Evolutionary conservation across 176 grass and related monocot genomes (phyloP).

Genomic region (Musa itinerans): DNA sequence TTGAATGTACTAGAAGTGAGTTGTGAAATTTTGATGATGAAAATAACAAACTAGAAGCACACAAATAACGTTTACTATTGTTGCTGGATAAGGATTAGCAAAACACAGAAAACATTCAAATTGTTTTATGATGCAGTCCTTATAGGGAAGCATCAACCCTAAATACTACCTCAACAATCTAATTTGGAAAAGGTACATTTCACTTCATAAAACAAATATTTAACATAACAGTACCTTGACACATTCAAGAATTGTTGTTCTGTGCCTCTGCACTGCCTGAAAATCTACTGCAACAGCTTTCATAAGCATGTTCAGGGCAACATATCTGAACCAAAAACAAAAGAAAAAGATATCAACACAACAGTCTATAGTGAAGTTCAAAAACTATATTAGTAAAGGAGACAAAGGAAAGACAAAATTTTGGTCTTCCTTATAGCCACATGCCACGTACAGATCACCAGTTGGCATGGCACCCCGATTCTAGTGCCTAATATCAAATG

Average conservation of each 20-base stretch:
- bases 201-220: not conserved
- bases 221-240: conserved; percentile 57
- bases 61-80: too few species aligned
- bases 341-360: conserved; percentile 11
- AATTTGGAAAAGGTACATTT: not conserved
- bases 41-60: not conserved
- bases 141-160: not conserved
- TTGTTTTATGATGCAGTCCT: not conserved
- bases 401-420: not conserved
- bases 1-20: too few species aligned
- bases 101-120: not conserved
- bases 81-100: too few species aligned
- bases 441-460: not conserved
- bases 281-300: conserved; percentile 80
- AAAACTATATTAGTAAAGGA: not conserved
- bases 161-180: not conserved
- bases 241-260: conserved; percentile 86
- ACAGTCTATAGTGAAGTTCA: not conserved
- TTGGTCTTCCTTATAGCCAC: not conserved
- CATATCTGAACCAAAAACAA: conserved; percentile 56
- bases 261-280: conserved; percentile 96
- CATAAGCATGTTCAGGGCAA: conserved; percentile 93
- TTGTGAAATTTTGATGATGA: not conserved
- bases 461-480: not conserved
- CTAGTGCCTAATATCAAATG: too few species aligned